A percentile compares a stretch with the other conserved stretches of the same genome.
phyloP scores from a whole-genome alignment of 225 moss, liverwort and hornwort species.

The Takakia lepidozioides region DNA sequence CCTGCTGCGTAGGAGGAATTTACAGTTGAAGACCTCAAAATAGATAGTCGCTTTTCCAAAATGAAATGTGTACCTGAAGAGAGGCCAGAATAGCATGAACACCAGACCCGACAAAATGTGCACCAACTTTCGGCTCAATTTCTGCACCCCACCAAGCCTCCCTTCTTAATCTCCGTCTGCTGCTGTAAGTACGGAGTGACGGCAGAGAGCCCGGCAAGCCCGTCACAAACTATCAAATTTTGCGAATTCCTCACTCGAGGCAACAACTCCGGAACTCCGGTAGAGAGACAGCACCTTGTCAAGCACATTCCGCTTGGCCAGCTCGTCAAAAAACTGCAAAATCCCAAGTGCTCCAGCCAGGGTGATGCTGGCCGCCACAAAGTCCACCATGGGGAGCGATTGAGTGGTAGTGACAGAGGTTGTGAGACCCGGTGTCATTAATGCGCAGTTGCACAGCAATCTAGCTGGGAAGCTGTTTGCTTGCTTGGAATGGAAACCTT shows the following conservation, averaged over 20 bases:
- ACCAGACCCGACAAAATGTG: conserved; percentile 75
- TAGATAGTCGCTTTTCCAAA: too few relatives aligned
- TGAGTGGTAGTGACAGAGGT: conserved; percentile 6
- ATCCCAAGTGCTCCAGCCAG: conserved; percentile 46
- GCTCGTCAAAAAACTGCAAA: conserved; percentile 66
- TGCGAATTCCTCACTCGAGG: too few relatives aligned
- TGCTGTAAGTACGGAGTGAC: neutral
- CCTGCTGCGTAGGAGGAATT: too few relatives aligned
- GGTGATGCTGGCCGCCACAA: conserved; percentile 39
- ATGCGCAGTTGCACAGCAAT: conserved; percentile 21
- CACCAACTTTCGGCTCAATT: conserved; percentile 80
- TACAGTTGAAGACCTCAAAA: too few relatives aligned
- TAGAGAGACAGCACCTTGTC: conserved; percentile 36
- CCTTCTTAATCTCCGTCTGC: neutral
- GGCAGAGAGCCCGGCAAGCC: neutral
- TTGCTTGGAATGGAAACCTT: too few relatives aligned
- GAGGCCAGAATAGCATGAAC: conserved; percentile 88
- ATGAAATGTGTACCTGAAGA: conserved; percentile 90
- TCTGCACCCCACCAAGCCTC: conserved; percentile 25
- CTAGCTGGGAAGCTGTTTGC: too few relatives aligned
- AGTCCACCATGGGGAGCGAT: conserved; percentile 30
- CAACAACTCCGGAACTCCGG: too few relatives aligned
- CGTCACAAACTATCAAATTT: too few relatives aligned
- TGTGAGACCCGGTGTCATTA: conserved; percentile 23
- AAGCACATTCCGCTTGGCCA: conserved; percentile 60